Percentiles rank a stretch among this genome's conserved stretches.
Evolutionary conservation across 441 rosid species (phyloP).

Genomic region (Melastoma candidum): DNA sequence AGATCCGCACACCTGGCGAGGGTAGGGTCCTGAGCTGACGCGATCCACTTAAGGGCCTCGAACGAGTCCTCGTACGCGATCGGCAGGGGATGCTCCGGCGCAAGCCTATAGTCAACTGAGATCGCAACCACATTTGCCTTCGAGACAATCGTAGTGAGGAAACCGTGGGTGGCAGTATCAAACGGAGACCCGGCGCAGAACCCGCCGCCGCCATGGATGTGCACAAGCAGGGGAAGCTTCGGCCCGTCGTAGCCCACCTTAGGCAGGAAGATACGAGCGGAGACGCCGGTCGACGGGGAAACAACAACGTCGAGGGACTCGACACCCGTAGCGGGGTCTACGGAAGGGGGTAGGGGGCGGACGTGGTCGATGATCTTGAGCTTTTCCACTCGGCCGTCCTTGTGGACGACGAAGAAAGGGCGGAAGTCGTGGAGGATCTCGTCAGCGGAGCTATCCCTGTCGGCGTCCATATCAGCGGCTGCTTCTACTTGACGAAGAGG

Average conservation of each 20-base stretch:
- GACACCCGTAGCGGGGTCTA: slow-evolving; percentile 24
- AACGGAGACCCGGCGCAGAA: slow-evolving; percentile 26
- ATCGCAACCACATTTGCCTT: slow-evolving; percentile 17
- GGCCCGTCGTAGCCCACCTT: background rate
- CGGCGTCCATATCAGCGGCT: background rate
- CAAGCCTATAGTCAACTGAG: slow-evolving; percentile 25
- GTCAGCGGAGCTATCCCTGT: background rate
- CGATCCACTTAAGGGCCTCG: slow-evolving; percentile 28
- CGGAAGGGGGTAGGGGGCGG: slow-evolving; percentile 13
- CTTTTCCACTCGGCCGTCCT: slow-evolving; percentile 14
- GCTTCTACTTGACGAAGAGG: too few species aligned
- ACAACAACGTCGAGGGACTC: slow-evolving; percentile 22
- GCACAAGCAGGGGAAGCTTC: slow-evolving; percentile 29
- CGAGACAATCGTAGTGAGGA: slow-evolving; percentile 11
- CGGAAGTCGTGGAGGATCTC: slow-evolving; percentile 15
- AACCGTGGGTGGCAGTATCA: background rate
- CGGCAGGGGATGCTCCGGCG: slow-evolving; percentile 29
- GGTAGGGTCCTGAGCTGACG: slow-evolving; percentile 22
- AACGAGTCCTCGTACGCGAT: slow-evolving; percentile 27
- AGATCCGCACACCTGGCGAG: slow-evolving; percentile 22
- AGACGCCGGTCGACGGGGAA: slow-evolving; percentile 13
- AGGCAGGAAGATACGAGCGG: slow-evolving; percentile 28
- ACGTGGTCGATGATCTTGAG: slow-evolving; percentile 1
- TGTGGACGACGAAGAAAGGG: slow-evolving; percentile 14
- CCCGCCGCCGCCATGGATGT: slow-evolving; percentile 38